phyloP scores from a whole-genome alignment of 1,139 yeast species.

The Yamadazyma aaseri region DNA sequence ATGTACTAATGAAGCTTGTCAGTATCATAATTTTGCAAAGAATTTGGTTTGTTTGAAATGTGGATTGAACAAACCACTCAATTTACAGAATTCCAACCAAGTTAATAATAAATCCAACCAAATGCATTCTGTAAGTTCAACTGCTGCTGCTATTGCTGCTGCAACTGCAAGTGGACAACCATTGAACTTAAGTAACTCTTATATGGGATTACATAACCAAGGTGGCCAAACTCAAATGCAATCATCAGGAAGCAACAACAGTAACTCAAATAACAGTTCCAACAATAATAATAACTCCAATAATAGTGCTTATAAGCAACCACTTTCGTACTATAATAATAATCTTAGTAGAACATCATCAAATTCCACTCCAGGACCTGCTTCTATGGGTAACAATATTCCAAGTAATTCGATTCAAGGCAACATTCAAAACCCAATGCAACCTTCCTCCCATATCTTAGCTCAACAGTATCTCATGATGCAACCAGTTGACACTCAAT shows the following conservation, averaged over 20 bases:
- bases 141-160: slow-evolving; percentile 52
- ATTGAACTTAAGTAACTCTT: slow-evolving; percentile 31
- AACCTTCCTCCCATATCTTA: slow-evolving; percentile 3
- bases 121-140: slow-evolving; percentile 41
- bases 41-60: slow-evolving; percentile 85
- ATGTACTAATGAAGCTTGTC: slow-evolving; percentile 73
- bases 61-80: slow-evolving; percentile 70
- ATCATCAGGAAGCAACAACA: slow-evolving; percentile 8
- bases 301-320: slow-evolving; percentile 7
- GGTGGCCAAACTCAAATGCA: slow-evolving; percentile 10
- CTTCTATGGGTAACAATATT: neutral
- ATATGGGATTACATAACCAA: slow-evolving; percentile 22
- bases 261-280: neutral
- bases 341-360: slow-evolving; percentile 14
- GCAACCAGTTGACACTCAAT: slow-evolving; percentile 2
- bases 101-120: slow-evolving; percentile 11
- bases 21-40: slow-evolving; percentile 92
- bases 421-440: slow-evolving; percentile 1
- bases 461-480: slow-evolving; percentile 19
- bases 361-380: slow-evolving; percentile 9
- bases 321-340: neutral
- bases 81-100: slow-evolving; percentile 21
- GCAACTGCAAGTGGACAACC: slow-evolving; percentile 57
- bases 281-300: slow-evolving; percentile 8
- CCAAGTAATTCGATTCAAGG: neutral